Evolutionary conservation across 768 basidiomycete genomes (phyloP).

Genomic region (Boletus pseudo-olivaceus): DNA sequence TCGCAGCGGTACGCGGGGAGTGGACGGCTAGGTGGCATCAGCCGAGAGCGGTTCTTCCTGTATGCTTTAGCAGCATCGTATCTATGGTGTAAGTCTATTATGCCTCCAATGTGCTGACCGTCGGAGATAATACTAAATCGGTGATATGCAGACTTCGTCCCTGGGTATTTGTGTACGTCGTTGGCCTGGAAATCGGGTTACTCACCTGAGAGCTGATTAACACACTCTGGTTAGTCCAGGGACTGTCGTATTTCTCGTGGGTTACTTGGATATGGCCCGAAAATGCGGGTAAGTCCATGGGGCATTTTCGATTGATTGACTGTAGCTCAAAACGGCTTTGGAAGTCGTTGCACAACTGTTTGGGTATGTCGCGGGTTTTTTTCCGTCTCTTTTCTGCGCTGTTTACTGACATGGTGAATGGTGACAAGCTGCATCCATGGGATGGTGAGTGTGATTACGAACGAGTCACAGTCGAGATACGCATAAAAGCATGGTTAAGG

Average conservation of each 20-base stretch:
- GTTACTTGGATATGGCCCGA: conserved; percentile 53
- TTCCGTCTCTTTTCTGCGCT: not conserved
- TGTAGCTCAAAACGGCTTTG: conserved; percentile 6
- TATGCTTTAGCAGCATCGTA: conserved; percentile 56
- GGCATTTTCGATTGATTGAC: conserved; percentile 11
- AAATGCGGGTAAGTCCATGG: conserved; percentile 39
- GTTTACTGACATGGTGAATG: conserved; percentile 1
- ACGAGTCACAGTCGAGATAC: not conserved
- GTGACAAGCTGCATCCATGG: conserved; percentile 37
- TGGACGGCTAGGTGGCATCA: conserved; percentile 59
- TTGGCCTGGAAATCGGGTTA: not conserved
- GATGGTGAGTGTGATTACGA: conserved; percentile 33
- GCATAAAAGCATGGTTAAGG: conserved; percentile 21
- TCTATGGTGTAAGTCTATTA: conserved; percentile 50
- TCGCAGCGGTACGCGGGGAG: conserved; percentile 63
- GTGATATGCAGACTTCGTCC: conserved; percentile 36
- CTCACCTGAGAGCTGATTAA: conserved; percentile 9
- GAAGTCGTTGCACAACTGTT: conserved; percentile 46
- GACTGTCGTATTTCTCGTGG: conserved; percentile 57
- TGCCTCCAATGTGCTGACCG: not conserved
- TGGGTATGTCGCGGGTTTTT: conserved; percentile 34
- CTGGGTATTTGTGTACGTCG: conserved; percentile 42
- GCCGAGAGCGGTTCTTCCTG: conserved; percentile 75
- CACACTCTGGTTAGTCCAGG: conserved; percentile 35
- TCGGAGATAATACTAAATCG: conserved; percentile 8